Evolutionary conservation across 345 rosid species (phyloP).

Genomic region (Eucalyptus regnans): DNA sequence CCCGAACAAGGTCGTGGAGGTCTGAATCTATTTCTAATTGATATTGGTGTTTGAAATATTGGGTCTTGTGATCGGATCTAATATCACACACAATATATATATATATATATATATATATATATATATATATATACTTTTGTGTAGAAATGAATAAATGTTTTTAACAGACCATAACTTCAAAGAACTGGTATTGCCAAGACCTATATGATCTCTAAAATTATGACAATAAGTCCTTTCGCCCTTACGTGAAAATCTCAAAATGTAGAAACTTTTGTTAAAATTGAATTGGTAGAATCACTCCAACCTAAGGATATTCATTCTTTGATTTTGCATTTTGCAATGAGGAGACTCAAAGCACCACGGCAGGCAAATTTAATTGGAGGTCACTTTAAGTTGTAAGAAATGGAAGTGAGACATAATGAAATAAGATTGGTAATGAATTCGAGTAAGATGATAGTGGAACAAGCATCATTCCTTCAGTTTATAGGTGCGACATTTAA

Average conservation of each 20-base stretch:
- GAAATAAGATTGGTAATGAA: neutral
- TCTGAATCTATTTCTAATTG: neutral
- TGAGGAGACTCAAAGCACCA: neutral
- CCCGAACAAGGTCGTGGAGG: neutral
- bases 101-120: neutral
- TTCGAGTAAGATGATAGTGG: neutral
- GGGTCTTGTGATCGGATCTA: neutral
- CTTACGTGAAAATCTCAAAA: neutral
- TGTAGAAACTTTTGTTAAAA: neutral
- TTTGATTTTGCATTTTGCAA: neutral
- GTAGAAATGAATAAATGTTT: neutral
- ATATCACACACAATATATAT: neutral
- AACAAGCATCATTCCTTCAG: neutral
- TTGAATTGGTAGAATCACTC: neutral
- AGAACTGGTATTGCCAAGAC: neutral
- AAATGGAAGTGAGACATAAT: neutral
- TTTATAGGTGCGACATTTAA: neutral
- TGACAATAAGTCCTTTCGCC: neutral
- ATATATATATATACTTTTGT: neutral
- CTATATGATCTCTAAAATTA: neutral
- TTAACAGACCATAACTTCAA: neutral
- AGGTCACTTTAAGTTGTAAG: neutral
- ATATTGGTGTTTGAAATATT: neutral
- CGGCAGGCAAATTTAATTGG: neutral
- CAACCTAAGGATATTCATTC: neutral